These are phyloP conservation scores for Plasmopara halstedii DNA, from an alignment of 352 stramenopile genomes.

Conservation along the genomic window DNA sequence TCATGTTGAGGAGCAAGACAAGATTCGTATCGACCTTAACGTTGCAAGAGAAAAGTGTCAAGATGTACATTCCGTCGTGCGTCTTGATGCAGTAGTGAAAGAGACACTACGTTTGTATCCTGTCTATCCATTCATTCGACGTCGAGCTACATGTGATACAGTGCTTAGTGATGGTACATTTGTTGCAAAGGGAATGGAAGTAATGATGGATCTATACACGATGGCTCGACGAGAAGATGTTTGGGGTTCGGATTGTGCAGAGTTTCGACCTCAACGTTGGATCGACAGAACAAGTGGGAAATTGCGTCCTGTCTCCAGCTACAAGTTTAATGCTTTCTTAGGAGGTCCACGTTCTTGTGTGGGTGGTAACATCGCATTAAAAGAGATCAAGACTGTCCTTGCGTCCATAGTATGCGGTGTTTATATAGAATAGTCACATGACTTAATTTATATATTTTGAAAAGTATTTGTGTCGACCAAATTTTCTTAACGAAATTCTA, in stretches of 20 bases:
- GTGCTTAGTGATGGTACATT: constrained; percentile 50
- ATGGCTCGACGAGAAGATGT: constrained; percentile 34
- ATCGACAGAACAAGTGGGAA: constrained; percentile 29
- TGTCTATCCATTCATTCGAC: constrained; percentile 15
- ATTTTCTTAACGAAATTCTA: background rate
- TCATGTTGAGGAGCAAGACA: constrained; percentile 43
- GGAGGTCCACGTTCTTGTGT: constrained; percentile 44
- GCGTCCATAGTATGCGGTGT: constrained; percentile 18
- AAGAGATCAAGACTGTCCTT: constrained; percentile 39
- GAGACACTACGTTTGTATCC: constrained; percentile 58
- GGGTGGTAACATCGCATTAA: constrained; percentile 31
- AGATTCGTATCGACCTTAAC: constrained; percentile 16
- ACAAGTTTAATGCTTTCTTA: constrained; percentile 56
- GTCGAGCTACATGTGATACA: constrained; percentile 38
- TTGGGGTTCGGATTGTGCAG: constrained; percentile 33
- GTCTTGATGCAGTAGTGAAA: constrained; percentile 45
- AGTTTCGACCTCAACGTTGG: constrained; percentile 56
- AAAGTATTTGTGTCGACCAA: too few species aligned
- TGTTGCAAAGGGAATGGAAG: constrained; percentile 29
- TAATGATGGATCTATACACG: constrained; percentile 42
- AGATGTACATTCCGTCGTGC: constrained; percentile 19
- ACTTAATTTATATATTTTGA: too few species aligned
- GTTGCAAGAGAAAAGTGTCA: constrained; percentile 4
- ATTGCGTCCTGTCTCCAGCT: constrained; percentile 27
- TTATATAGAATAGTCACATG: too few species aligned